Base-by-base conservation (phyloP, 257 asterid genomes). In the Rehmannia glutinosa region DNA sequence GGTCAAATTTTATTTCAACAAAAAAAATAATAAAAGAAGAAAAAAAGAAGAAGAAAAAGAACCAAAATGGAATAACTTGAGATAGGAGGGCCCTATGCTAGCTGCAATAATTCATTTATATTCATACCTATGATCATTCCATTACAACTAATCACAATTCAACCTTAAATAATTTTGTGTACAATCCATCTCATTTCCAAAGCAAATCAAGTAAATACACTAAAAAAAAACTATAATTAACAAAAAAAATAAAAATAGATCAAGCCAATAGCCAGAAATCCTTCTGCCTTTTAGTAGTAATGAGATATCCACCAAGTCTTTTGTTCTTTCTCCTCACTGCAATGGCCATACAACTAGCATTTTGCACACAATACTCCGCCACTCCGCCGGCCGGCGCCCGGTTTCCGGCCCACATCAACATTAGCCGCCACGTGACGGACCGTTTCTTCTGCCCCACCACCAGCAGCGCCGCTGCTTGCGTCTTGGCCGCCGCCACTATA, bases 191-290 rank as follows among this genome's bases (percentile, higher is more conserved):
- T 28, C 33, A 28, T 28, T 28, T 28, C 33, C 33, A 28, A 2
- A 28, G 5, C 5, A 28, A 28, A 28, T 28, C 33, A 28, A 28
- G 33, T 28, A 28, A 28, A 2, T 2, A 28, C 33, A 41, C 46
- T 8, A 41, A 5, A 17, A 15, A 0, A 12, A 57, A 56, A 12
- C 13, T 17, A 33, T 15, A 16, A 30, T 17, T 53, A 65, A 19
- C 8, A 20, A 32, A 8, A 49, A 2, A 49, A 49, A 16, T 0
- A 15, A 2, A 46, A 15, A 1, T 1, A 2, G 4, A 73, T 85
- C 77, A 91, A 75, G 97, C 97, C 87, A 91, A 78, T 43, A 91
- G 91, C 97, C 97, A 91, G 62, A 91, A 91, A 78, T 88, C 91
- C 42, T 82, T 86, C 32, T 83, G 97, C 24, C 88, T 66, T 71